phyloP scores from a whole-genome alignment of 2,329 filamentous ascomycete species.

The Boeremia lycopersici region DNA sequence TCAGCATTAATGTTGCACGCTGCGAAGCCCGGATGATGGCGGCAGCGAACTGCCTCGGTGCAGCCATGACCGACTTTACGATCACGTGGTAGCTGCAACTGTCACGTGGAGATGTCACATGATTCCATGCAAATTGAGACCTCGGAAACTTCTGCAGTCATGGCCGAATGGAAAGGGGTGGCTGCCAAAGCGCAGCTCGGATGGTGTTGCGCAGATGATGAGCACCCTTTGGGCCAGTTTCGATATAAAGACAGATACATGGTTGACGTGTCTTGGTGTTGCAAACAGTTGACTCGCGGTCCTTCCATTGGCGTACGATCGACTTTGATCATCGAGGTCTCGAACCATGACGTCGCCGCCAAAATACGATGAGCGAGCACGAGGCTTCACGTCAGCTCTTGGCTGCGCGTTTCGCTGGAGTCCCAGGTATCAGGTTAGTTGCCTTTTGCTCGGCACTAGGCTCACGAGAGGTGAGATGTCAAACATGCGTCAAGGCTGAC shows the following conservation, averaged over 20 bases:
- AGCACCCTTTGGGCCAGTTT: not conserved
- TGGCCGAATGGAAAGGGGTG: no score
- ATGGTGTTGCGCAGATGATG: not conserved
- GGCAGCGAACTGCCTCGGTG: no score
- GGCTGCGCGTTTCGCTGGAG: not conserved
- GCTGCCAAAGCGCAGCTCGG: not conserved
- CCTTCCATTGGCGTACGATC: not conserved
- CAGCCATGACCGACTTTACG: no score
- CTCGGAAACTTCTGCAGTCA: no score
- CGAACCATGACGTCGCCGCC: conserved; percentile 9
- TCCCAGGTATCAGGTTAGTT: not conserved
- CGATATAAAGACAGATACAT: not conserved
- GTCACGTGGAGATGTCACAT: no score
- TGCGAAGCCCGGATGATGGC: no score
- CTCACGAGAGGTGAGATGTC: not conserved
- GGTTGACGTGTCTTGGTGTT: not conserved
- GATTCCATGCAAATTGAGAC: no score
- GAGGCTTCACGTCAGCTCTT: conserved; percentile 3
- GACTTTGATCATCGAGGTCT: not conserved
- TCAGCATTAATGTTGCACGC: no score
- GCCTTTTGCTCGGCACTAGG: not conserved
- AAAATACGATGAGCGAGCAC: not conserved
- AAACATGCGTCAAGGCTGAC: not conserved
- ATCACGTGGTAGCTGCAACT: no score
- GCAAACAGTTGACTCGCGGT: conserved; percentile 4